These are phyloP conservation scores for Aulographum hederae DNA, from an alignment of 2,329 filamentous ascomycete species.

Conservation along the genomic window DNA sequence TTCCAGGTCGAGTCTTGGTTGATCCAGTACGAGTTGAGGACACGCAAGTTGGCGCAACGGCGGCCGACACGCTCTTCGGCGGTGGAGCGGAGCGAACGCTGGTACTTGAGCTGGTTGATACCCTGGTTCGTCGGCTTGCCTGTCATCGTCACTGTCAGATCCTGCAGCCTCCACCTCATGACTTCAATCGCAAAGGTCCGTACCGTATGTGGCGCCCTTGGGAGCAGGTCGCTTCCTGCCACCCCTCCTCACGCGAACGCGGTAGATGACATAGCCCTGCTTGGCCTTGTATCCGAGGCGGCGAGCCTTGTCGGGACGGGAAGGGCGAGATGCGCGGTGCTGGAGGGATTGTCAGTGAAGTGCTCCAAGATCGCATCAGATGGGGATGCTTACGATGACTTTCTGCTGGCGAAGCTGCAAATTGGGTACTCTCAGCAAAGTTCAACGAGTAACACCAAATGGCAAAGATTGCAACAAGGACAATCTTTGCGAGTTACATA, in stretches of 20 bases:
- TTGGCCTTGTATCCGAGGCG: conserved; percentile 99
- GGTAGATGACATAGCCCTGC: conserved; percentile 99
- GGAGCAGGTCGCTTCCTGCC: conserved; percentile 91
- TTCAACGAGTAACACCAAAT: conserved; percentile 83
- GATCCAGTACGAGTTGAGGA: conserved; percentile 99
- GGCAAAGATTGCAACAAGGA: conserved; percentile 7
- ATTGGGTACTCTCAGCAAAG: conserved; percentile 99
- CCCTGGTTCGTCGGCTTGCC: conserved; percentile 99
- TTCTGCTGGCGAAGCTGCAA: conserved; percentile 99
- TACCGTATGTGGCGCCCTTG: conserved; percentile 99
- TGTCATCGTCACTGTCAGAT: too few relatives aligned
- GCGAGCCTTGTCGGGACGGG: conserved; percentile 98
- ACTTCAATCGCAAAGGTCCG: too few relatives aligned
- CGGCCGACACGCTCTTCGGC: conserved; percentile 99
- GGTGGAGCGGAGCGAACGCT: conserved; percentile 92
- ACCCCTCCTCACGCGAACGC: conserved; percentile 93
- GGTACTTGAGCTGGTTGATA: conserved; percentile 99
- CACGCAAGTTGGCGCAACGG: conserved; percentile 95
- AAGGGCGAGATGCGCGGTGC: conserved; percentile 96
- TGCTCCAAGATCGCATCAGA: too few relatives aligned
- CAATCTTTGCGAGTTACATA: conserved; percentile 29
- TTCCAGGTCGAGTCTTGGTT: conserved; percentile 99
- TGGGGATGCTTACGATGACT: too few relatives aligned
- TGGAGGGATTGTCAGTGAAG: too few relatives aligned
- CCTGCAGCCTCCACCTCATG: conserved; percentile 14